Percentiles rank a stretch among this genome's conserved stretches.
These are phyloP conservation scores for Miamiensis avidus DNA, from an alignment of 169 alveolate species.

Conservation along the genomic window DNA sequence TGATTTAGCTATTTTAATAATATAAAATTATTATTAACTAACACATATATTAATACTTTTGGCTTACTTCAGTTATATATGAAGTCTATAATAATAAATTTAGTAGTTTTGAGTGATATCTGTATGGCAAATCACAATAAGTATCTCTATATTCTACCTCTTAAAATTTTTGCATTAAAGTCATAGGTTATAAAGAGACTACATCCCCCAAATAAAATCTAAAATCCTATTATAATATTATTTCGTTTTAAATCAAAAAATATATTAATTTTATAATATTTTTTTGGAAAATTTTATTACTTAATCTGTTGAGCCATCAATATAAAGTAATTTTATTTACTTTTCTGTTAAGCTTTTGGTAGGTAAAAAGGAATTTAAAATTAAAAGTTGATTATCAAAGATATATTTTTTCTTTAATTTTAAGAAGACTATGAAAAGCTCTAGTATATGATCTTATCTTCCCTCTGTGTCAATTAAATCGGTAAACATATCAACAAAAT, in stretches of 20 bases:
- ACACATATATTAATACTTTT: background rate
- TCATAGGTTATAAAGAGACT: background rate
- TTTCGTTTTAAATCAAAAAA: too few relatives aligned
- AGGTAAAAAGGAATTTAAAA: slow-evolving; percentile 34
- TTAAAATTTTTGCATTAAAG: slow-evolving; percentile 15
- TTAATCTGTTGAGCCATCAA: slow-evolving; percentile 29
- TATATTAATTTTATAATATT: too few relatives aligned
- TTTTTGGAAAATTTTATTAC: too few relatives aligned
- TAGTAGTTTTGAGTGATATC: slow-evolving; percentile 25
- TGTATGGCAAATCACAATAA: slow-evolving; percentile 43
- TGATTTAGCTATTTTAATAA: background rate
- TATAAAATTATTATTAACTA: background rate
- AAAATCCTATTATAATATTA: too few relatives aligned
- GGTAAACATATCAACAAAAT: slow-evolving; percentile 14
- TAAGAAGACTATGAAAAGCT: slow-evolving; percentile 19
- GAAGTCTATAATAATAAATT: slow-evolving; percentile 29
- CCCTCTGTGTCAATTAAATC: slow-evolving; percentile 42
- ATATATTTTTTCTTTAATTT: slow-evolving; percentile 26
- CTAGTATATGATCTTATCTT: slow-evolving; percentile 26
- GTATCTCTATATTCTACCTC: slow-evolving; percentile 45
- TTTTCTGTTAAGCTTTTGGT: slow-evolving; percentile 17
- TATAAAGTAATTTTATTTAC: slow-evolving; percentile 25
- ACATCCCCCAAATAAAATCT: slow-evolving; percentile 32
- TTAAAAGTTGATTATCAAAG: slow-evolving; percentile 35
- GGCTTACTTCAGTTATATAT: slow-evolving; percentile 13